These are phyloP conservation scores for Mortierella hygrophila DNA, from an alignment of 192 early-diverging fungal species.

Conservation along the genomic window DNA sequence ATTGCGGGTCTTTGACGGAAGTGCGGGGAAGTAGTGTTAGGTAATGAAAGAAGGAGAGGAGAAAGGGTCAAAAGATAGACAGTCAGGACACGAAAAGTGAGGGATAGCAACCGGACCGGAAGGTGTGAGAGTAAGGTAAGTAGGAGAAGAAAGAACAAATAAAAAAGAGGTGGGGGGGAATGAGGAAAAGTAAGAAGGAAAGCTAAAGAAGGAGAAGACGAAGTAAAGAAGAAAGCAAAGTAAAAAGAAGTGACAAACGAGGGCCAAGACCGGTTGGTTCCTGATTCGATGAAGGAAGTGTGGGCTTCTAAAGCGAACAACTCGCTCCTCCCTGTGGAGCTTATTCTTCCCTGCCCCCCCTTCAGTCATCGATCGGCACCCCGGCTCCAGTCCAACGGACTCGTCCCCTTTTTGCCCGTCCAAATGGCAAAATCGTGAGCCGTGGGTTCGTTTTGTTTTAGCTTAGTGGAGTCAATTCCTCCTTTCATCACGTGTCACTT, in stretches of 20 bases:
- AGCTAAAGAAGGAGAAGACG: background rate
- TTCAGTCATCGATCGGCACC: background rate
- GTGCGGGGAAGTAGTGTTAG: background rate
- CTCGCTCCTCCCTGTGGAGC: background rate
- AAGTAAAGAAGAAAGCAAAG: background rate
- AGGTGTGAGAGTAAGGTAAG: background rate
- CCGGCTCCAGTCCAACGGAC: slow-evolving; percentile 5
- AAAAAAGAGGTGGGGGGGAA: background rate
- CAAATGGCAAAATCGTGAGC: background rate
- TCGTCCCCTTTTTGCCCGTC: background rate
- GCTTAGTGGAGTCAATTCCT: background rate
- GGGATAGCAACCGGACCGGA: too few species aligned
- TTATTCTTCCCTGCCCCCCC: background rate
- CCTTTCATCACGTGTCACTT: slow-evolving; percentile 5
- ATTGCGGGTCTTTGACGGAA: background rate
- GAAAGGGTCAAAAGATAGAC: background rate
- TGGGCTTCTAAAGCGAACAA: background rate
- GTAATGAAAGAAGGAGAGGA: background rate
- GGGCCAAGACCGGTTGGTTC: background rate
- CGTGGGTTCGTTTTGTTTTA: background rate
- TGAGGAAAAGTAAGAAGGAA: background rate
- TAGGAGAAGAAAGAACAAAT: background rate
- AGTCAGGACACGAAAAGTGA: background rate
- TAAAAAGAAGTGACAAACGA: background rate
- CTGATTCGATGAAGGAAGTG: background rate